Percentiles rank a stretch among this genome's conserved stretches.
phyloP scores from a whole-genome alignment of 495 filamentous ascomycete species.

The Tuber borchii region DNA sequence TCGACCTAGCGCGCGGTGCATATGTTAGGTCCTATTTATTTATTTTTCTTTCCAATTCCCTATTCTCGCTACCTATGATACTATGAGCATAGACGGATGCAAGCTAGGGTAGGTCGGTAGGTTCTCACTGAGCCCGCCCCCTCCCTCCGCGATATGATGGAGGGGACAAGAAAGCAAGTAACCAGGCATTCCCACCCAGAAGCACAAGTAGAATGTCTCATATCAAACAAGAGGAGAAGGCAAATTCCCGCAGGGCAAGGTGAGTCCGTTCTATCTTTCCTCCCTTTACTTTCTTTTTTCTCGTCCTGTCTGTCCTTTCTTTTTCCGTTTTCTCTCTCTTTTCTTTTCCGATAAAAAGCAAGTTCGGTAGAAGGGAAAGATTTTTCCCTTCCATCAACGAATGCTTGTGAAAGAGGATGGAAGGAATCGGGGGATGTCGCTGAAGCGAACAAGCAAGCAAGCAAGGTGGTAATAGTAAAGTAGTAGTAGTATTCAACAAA shows the following conservation, averaged over 20 bases:
- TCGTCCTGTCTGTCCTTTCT: not conserved
- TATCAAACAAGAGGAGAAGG: not conserved
- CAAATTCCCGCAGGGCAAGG: slow-evolving; percentile 3
- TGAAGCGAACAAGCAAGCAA: not conserved
- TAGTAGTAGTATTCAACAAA: not conserved
- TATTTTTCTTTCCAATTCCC: not conserved
- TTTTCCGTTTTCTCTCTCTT: not conserved
- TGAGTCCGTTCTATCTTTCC: not conserved
- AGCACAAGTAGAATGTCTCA: slow-evolving; percentile 2
- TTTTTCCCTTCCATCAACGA: not conserved
- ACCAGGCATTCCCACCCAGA: not conserved
- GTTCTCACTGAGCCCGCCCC: not conserved
- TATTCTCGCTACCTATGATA: not conserved
- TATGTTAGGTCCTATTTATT: not conserved
- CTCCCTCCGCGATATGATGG: not conserved
- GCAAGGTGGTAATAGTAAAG: not conserved
- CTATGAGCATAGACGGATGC: not conserved
- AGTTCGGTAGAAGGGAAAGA: not conserved
- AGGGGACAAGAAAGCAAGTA: not conserved
- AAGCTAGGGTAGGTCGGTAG: not conserved
- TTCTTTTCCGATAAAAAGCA: not conserved
- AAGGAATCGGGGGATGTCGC: not conserved
- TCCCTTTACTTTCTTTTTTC: not conserved
- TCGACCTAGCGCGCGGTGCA: not conserved
- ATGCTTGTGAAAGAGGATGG: not conserved